phyloP scores from a whole-genome alignment of 2,329 filamentous ascomycete genomes.

The Paecilomyces niveus region DNA sequence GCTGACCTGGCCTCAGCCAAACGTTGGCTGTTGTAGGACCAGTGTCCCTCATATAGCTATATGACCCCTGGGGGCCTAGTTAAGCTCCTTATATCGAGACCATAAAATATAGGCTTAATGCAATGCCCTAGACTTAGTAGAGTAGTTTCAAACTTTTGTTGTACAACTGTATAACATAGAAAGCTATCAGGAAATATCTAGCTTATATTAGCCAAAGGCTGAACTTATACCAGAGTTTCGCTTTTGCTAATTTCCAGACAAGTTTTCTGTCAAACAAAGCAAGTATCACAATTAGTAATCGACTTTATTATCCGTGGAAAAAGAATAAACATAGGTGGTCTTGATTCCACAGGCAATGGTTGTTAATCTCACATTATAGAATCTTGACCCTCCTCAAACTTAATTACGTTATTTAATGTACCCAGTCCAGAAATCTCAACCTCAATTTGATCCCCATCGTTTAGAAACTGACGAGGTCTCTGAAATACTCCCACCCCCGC shows the following conservation, averaged over 20 bases:
- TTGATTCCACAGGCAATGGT: background rate
- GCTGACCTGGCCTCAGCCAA: too few relatives aligned
- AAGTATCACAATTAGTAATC: background rate
- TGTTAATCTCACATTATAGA: constrained; percentile 2
- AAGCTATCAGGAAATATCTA: too few relatives aligned
- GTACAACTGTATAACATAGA: too few relatives aligned
- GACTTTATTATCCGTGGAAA: too few relatives aligned
- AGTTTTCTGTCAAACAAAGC: background rate
- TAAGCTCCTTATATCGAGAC: too few relatives aligned
- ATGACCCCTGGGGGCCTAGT: too few relatives aligned
- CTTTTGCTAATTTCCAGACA: background rate
- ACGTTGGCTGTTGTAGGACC: too few relatives aligned
- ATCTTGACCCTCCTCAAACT: constrained; percentile 3
- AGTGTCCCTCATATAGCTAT: too few relatives aligned
- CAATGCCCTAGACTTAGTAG: too few relatives aligned
- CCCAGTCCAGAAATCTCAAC: constrained; percentile 8
- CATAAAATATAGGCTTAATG: too few relatives aligned
- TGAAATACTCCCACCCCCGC: constrained; percentile 17
- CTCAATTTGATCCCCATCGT: constrained; percentile 10
- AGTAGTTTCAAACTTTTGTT: too few relatives aligned
- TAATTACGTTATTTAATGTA: constrained; percentile 1
- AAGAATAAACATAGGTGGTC: background rate
- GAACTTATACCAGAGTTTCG: background rate
- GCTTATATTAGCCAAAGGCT: background rate
- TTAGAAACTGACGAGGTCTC: constrained; percentile 2